These are phyloP conservation scores for Macadamia tetraphylla DNA, from an alignment of 164 flowering plant species.

Conservation along the genomic window DNA sequence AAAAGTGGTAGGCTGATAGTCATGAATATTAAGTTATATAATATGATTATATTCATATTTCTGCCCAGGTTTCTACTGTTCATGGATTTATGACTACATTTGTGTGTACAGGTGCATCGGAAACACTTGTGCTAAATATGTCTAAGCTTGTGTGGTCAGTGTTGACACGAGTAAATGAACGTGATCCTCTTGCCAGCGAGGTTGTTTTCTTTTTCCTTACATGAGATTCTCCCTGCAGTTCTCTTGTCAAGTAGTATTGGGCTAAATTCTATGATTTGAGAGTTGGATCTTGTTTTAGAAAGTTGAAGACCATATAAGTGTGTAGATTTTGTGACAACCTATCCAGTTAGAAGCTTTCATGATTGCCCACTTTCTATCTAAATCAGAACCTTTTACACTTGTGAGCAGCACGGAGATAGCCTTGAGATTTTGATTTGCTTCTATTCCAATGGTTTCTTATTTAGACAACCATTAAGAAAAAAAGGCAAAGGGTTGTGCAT, in stretches of 20 bases:
- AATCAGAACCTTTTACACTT: too few species aligned
- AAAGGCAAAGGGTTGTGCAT: too few species aligned
- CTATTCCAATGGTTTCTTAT: too few species aligned
- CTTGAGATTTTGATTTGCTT: too few species aligned
- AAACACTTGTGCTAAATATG: constrained; percentile 70
- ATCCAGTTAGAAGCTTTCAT: background rate
- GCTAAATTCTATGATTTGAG: too few species aligned
- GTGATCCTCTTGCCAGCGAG: constrained; percentile 96
- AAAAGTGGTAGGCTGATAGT: constrained; percentile 52
- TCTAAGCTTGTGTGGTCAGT: constrained; percentile 74
- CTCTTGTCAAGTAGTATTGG: background rate
- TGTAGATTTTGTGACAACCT: background rate
- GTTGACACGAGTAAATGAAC: constrained; percentile 54
- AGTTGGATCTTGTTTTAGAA: too few species aligned
- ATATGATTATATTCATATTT: constrained; percentile 3
- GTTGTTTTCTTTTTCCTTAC: constrained; percentile 26
- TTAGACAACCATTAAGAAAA: too few species aligned
- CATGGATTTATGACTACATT: background rate
- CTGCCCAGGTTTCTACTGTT: background rate
- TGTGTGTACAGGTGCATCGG: constrained; percentile 56
- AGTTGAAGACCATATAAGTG: too few species aligned
- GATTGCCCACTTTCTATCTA: too few species aligned
- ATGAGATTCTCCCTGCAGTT: background rate
- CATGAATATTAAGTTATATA: background rate
- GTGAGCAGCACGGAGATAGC: background rate